A percentile compares a stretch with the other conserved stretches of the same genome.
phyloP scores from a whole-genome alignment of 305 asterid genomes.

The Fraxinus floribunda region DNA sequence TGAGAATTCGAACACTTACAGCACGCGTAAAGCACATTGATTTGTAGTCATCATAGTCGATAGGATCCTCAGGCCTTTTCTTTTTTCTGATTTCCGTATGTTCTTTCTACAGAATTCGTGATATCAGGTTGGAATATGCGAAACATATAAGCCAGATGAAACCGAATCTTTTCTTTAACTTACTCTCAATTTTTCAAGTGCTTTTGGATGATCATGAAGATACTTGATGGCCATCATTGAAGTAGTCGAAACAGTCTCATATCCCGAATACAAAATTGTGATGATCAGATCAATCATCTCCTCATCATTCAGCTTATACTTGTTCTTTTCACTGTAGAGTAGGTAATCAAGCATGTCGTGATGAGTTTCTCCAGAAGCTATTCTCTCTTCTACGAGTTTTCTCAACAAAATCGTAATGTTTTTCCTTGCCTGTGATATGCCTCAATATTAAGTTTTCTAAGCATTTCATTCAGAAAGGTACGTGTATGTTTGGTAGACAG shows the following conservation, averaged over 20 bases:
- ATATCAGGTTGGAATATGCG: conserved; percentile 6
- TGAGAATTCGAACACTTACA: conserved; percentile 24
- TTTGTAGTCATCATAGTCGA: conserved; percentile 75
- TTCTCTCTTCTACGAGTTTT: conserved; percentile 65
- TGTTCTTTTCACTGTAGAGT: conserved; percentile 18
- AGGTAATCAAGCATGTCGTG: conserved; percentile 77
- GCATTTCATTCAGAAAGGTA: not conserved
- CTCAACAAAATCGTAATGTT: conserved; percentile 54
- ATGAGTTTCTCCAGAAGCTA: conserved; percentile 44
- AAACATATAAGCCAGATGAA: conserved; percentile 12
- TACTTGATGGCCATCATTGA: conserved; percentile 98
- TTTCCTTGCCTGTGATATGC: conserved; percentile 60
- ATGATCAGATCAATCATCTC: not conserved
- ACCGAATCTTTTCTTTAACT: conserved; percentile 22
- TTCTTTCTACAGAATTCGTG: conserved; percentile 57
- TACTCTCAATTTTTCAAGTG: conserved; percentile 80
- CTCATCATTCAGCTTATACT: not conserved
- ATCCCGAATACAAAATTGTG: conserved; percentile 65
- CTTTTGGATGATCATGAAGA: conserved; percentile 91
- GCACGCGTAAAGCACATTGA: conserved; percentile 94
- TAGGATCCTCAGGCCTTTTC: conserved; percentile 74
- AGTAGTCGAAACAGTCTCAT: conserved; percentile 93
- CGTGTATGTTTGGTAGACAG: not conserved
- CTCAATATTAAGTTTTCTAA: not conserved
- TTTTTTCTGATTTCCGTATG: conserved; percentile 75